A percentile compares a stretch with the other conserved stretches of the same genome.
These are phyloP conservation scores for Chalciporus pseudorubinellus DNA, from an alignment of 768 basidiomycete species.

Conservation along the genomic window DNA sequence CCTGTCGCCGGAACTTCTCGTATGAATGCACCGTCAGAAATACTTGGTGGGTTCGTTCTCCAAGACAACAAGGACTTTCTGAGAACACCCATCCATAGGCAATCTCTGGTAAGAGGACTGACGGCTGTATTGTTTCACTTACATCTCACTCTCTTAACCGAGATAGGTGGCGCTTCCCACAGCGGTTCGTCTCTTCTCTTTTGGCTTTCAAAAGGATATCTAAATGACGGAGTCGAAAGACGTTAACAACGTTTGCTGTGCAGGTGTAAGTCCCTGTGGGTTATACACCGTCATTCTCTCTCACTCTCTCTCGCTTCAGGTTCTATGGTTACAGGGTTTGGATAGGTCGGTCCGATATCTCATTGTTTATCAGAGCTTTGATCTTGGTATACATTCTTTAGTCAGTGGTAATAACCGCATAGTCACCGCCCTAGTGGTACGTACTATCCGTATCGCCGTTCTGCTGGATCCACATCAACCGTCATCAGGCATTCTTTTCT, in stretches of 20 bases:
- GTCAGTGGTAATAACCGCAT: conserved; percentile 1
- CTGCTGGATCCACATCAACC: background rate
- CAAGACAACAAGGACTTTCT: background rate
- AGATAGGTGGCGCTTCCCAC: background rate
- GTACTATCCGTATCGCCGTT: background rate
- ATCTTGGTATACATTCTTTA: background rate
- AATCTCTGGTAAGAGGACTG: background rate
- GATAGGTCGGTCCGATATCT: background rate
- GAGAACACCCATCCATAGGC: background rate
- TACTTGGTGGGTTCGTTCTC: background rate
- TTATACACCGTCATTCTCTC: background rate
- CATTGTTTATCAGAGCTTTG: background rate
- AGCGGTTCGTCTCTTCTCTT: background rate
- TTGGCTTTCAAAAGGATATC: background rate
- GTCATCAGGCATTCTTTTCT: background rate
- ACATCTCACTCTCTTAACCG: background rate
- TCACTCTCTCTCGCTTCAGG: background rate
- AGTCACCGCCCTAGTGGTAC: conserved; percentile 2
- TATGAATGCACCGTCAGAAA: background rate
- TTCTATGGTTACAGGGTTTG: conserved; percentile 7
- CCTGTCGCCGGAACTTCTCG: conserved; percentile 1
- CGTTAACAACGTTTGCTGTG: background rate
- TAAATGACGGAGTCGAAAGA: background rate
- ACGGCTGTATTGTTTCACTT: background rate
- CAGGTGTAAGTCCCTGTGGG: background rate